phyloP scores from a whole-genome alignment of 2,329 filamentous ascomycete genomes.

The Apiospora arundinis region DNA sequence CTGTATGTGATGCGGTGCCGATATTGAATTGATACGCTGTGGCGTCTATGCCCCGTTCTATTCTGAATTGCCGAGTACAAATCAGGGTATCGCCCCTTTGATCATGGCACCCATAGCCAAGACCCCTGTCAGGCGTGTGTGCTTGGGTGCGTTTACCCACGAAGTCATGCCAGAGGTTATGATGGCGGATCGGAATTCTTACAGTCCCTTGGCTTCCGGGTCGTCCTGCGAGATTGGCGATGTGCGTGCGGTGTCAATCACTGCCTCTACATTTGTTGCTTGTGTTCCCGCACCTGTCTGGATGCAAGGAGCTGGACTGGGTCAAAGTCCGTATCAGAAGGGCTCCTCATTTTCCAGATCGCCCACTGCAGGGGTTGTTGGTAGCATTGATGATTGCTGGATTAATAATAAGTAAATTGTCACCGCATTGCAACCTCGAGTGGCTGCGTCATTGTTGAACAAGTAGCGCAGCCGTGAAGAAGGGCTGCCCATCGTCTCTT shows the following conservation, averaged over 20 bases:
- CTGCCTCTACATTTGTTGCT: constrained; percentile 17
- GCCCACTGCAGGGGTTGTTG: constrained; percentile 13
- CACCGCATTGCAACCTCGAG: neutral
- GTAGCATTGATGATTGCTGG: constrained; percentile 4
- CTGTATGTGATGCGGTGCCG: neutral
- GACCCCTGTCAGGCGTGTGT: neutral
- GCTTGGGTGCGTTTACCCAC: too few species aligned
- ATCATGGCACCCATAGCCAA: neutral
- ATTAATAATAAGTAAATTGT: neutral
- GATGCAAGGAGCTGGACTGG: neutral
- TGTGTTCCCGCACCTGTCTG: constrained; percentile 30
- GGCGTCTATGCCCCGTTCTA: neutral
- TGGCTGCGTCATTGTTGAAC: neutral
- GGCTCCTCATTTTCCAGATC: constrained; percentile 6
- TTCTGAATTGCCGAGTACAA: neutral
- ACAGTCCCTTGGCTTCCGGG: neutral
- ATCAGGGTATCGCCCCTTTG: neutral
- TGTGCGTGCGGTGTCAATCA: constrained; percentile 35
- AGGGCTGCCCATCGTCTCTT: neutral
- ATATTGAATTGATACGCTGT: neutral
- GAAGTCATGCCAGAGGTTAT: neutral
- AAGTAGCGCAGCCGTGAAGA: neutral
- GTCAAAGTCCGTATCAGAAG: neutral
- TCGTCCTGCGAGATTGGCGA: constrained; percentile 46
- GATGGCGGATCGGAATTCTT: neutral